Base-by-base conservation (phyloP, 768 basidiomycete genomes). In the Psilocybe azurescens region DNA sequence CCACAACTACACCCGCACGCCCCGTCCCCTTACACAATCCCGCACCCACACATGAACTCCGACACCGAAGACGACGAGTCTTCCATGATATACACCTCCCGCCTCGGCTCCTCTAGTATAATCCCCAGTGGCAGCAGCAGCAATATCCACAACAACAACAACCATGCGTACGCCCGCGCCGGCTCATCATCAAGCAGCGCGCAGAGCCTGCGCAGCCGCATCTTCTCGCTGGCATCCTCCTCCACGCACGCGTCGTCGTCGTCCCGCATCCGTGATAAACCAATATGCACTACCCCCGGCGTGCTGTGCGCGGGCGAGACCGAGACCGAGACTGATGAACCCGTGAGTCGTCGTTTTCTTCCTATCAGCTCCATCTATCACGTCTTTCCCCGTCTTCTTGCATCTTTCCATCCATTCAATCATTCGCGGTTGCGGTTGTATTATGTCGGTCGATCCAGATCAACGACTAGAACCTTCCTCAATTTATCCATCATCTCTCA, bases 301-400 rank as follows among this genome's bases (percentile, higher is more conserved):
- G 77, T 78, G 58, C 68, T 77, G 44, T 86, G 90, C 63, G 89
- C 88, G 29, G 89, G 89, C 6, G 90, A 92, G 75, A 91, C 91
- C 0, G 90, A 93, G 70, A 91, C 91, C 0, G 91, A 93, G 70
- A 80, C 84, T 11, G 90, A 92, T 67, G 90, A 92, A 68, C 87
- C 87, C 38, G 90, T 91, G 70, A 77, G 89, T 76, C 14, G n/a
- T 38, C 24, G 47, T 9, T 46, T 39, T n/a, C 10, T 33, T 36
- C 28, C 11, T 39, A 9, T 55, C 53, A 48, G 24, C 48, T 29
- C 32, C 56, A 28, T 50, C 14, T 50, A 28, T 51, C 49, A 33
- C 24, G 53, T 47, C 39, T 56, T 28, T 39, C n/a, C 5, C n/a
- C 32, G 16, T 39, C 28, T 39, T 38, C 18, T 53, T 30, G 5